A percentile compares a stretch with the other conserved stretches of the same genome.
Evolutionary conservation across 2,329 filamentous ascomycete species (phyloP).

Genomic region (Pyrenophora tritici-repentis): DNA sequence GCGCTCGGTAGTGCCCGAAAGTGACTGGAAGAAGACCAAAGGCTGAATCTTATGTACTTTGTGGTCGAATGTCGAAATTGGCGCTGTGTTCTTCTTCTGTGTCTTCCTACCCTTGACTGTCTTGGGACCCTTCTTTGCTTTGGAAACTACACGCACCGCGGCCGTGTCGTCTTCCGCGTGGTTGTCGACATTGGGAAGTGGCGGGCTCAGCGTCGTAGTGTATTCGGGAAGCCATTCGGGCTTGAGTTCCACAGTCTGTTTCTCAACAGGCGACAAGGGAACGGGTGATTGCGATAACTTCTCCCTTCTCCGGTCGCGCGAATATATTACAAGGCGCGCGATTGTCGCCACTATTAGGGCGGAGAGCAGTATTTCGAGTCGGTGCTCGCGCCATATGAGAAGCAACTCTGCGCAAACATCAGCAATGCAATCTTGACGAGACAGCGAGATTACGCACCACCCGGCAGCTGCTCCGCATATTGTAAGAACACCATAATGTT

Average conservation of each 20-base stretch:
- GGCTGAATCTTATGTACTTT: conserved; percentile 64
- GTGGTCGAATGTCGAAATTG: conserved; percentile 31
- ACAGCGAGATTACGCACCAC: conserved; percentile 11
- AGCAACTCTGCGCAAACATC: conserved; percentile 37
- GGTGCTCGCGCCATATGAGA: conserved; percentile 45
- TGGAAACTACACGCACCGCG: conserved; percentile 24
- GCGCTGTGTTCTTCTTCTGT: conserved; percentile 24
- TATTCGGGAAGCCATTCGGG: conserved; percentile 46
- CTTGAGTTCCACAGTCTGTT: conserved; percentile 37
- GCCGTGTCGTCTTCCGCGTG: conserved; percentile 36
- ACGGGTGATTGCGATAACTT: conserved; percentile 39
- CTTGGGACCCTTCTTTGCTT: conserved; percentile 43
- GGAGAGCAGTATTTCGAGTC: conserved; percentile 41
- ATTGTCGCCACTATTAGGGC: conserved; percentile 36
- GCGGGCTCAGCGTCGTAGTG: conserved; percentile 31
- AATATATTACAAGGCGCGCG: conserved; percentile 36
- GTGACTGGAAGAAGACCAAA: conserved; percentile 85
- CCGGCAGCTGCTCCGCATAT: conserved; percentile 20
- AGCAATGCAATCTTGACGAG: neutral
- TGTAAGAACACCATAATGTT: conserved; percentile 21
- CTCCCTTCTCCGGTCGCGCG: conserved; percentile 31
- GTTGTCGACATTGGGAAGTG: conserved; percentile 32
- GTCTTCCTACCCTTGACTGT: conserved; percentile 46
- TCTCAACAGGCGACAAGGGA: conserved; percentile 40
- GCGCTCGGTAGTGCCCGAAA: conserved; percentile 82